These are phyloP conservation scores for Dendrobium catenatum DNA, from an alignment of 106 monocot genomes.

Conservation along the genomic window DNA sequence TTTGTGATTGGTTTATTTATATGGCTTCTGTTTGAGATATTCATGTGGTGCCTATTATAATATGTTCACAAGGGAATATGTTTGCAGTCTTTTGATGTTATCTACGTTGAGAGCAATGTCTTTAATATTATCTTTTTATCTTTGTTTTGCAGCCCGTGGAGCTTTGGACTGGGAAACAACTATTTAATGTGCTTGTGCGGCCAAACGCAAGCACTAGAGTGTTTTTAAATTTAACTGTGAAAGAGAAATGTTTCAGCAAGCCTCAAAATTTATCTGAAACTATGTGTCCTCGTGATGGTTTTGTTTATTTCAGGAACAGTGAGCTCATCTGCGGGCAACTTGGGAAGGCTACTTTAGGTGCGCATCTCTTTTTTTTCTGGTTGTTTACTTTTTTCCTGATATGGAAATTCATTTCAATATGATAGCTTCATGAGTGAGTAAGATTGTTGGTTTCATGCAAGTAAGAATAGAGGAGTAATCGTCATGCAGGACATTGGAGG, in stretches of 20 bases:
- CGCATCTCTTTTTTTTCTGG: slow-evolving; percentile 2
- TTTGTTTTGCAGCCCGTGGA: slow-evolving; percentile 75
- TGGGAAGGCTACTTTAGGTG: slow-evolving; percentile 94
- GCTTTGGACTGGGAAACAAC: slow-evolving; percentile 98
- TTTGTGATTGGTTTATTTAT: not conserved
- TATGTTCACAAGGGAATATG: not conserved
- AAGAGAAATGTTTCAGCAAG: slow-evolving; percentile 55
- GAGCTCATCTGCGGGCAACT: slow-evolving; percentile 87
- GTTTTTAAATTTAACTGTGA: slow-evolving; percentile 65
- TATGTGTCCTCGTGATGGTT: slow-evolving; percentile 82
- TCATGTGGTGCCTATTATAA: not conserved
- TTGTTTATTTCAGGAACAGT: slow-evolving; percentile 89
- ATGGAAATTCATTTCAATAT: not conserved
- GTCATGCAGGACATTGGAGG: not conserved
- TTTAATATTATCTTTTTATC: slow-evolving; percentile 10
- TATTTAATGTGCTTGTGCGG: slow-evolving; percentile 87
- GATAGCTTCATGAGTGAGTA: not conserved
- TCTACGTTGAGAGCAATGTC: not conserved
- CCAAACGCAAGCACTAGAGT: slow-evolving; percentile 79
- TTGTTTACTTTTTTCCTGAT: not conserved
- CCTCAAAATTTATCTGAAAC: slow-evolving; percentile 26
- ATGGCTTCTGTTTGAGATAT: not conserved
- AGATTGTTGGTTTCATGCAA: not conserved
- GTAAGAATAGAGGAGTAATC: not conserved
- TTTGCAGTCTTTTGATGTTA: not conserved